Evolutionary conservation across 805 yeast species (phyloP).

Genomic region (Ogataea ramenticola): DNA sequence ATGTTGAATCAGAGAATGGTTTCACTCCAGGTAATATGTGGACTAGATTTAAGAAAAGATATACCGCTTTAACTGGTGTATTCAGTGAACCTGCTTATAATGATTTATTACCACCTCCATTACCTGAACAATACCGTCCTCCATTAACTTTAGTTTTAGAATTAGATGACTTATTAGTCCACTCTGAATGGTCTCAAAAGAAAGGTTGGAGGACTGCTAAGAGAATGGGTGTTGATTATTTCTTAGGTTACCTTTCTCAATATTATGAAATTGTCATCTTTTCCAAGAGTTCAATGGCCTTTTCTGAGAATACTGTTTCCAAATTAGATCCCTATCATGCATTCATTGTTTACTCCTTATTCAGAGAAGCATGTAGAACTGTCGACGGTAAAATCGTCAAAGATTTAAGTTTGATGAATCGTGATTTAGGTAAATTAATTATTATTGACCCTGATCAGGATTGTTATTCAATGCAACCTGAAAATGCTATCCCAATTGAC

Average conservation of each 20-base stretch:
- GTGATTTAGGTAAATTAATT: constrained; percentile 78
- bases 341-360: constrained; percentile 77
- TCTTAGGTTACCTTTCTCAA: constrained; percentile 87
- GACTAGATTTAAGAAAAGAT: constrained; percentile 64
- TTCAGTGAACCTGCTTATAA: constrained; percentile 93
- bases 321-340: constrained; percentile 93
- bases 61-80: constrained; percentile 66
- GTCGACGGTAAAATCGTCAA: constrained; percentile 85
- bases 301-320: constrained; percentile 74
- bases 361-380: constrained; percentile 85
- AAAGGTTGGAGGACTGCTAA: constrained; percentile 98
- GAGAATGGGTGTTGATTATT: constrained; percentile 97
- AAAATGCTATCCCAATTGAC: constrained; percentile 79
- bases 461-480: constrained; percentile 77
- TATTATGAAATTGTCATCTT: constrained; percentile 94
- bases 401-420: constrained; percentile 83
- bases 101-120: constrained; percentile 84
- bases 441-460: constrained; percentile 73
- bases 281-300: constrained; percentile 77
- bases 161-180: constrained; percentile 84
- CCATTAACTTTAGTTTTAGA: constrained; percentile 86
- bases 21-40: constrained; percentile 58
- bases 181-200: constrained; percentile 86
- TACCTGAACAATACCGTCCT: constrained; percentile 87
- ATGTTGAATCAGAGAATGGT: constrained; percentile 53